phyloP scores from a whole-genome alignment of 371 early-diverging fungal genomes.

The Mucor plumbeus region DNA sequence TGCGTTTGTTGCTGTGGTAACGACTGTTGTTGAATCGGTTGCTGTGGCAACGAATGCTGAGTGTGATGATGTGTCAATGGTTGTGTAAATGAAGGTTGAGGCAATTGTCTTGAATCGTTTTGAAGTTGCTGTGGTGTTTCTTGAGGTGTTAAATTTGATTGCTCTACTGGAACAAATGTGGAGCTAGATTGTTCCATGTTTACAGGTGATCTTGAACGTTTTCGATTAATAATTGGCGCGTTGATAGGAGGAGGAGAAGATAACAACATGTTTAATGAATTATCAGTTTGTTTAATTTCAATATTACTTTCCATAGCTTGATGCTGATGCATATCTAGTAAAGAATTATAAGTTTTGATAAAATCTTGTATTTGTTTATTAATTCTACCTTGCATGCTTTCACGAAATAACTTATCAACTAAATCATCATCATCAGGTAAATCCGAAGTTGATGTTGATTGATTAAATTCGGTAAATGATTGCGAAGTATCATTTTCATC shows the following conservation, averaged over 20 bases:
- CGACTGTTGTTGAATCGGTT: not conserved
- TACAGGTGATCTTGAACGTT: conserved; percentile 3
- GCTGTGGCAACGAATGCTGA: not conserved
- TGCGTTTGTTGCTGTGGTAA: not conserved
- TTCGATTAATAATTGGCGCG: conserved; percentile 5
- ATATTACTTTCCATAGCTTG: not conserved
- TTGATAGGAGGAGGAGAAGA: conserved; percentile 22
- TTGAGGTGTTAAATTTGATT: not conserved
- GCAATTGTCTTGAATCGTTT: not conserved
- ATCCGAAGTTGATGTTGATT: conserved; percentile 39
- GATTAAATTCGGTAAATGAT: conserved; percentile 34
- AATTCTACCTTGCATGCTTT: conserved; percentile 35
- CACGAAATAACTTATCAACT: conserved; percentile 43
- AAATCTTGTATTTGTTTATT: not conserved
- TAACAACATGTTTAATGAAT: conserved; percentile 16
- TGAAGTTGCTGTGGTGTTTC: not conserved
- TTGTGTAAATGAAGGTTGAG: not conserved
- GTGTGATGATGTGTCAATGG: not conserved
- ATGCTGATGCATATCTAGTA: conserved; percentile 4
- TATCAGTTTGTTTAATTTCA: conserved; percentile 9
- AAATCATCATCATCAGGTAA: conserved; percentile 40
- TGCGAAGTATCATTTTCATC: conserved; percentile 22
- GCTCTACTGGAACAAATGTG: not conserved
- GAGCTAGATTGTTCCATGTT: not conserved
- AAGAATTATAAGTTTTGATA: not conserved